phyloP scores from a whole-genome alignment of 768 basidiomycete genomes.

The Porpolomopsis calyptriformis region DNA sequence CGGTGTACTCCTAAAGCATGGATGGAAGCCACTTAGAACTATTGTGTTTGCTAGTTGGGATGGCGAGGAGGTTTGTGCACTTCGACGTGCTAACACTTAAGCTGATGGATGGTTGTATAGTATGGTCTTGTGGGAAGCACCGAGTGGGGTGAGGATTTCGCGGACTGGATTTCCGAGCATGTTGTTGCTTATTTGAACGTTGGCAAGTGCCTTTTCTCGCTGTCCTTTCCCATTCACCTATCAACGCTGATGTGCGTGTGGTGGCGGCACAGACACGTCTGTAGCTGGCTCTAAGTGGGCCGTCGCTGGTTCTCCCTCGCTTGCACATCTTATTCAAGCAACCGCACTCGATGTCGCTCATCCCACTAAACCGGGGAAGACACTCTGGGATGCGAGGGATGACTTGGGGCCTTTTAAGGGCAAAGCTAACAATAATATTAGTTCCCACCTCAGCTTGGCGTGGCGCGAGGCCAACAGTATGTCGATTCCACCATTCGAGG shows the following conservation, averaged over 20 bases:
- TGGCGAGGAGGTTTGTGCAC: slow-evolving; percentile 42
- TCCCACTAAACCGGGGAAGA: slow-evolving; percentile 50
- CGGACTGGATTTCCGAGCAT: slow-evolving; percentile 66
- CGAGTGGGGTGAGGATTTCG: slow-evolving; percentile 91
- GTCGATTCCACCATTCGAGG: slow-evolving; percentile 22
- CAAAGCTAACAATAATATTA: not conserved
- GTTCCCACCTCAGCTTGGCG: not conserved
- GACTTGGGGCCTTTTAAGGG: slow-evolving; percentile 45
- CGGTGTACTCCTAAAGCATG: slow-evolving; percentile 51
- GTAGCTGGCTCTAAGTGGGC: slow-evolving; percentile 50
- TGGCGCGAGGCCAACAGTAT: slow-evolving; percentile 21
- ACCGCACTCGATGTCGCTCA: slow-evolving; percentile 67
- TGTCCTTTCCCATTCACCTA: slow-evolving; percentile 1
- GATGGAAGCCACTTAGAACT: slow-evolving; percentile 79
- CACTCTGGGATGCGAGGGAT: slow-evolving; percentile 68
- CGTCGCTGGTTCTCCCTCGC: slow-evolving; percentile 63
- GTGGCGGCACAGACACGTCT: slow-evolving; percentile 37
- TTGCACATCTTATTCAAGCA: slow-evolving; percentile 62
- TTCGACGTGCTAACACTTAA: slow-evolving; percentile 3
- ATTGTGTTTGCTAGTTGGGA: slow-evolving; percentile 71
- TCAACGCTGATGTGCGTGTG: slow-evolving; percentile 1
- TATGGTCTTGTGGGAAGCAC: slow-evolving; percentile 75
- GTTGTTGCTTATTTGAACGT: slow-evolving; percentile 85
- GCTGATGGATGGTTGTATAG: slow-evolving; percentile 16
- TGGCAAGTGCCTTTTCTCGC: slow-evolving; percentile 24